Evolutionary conservation across 257 asterid genomes (phyloP).

Genomic region (Scutellaria galericulata): DNA sequence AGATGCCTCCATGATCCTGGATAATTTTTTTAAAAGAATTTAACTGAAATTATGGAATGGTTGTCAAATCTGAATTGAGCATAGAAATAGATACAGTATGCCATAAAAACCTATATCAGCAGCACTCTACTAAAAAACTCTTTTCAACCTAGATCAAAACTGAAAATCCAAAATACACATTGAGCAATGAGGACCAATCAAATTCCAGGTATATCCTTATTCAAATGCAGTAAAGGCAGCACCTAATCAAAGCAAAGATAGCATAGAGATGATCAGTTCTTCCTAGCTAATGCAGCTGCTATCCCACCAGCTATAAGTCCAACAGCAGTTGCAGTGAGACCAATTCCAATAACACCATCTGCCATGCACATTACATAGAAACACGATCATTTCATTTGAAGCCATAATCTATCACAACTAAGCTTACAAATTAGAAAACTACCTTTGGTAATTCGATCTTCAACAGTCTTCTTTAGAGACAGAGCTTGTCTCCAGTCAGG

Average conservation of each 20-base stretch:
- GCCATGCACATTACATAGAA: slow-evolving; percentile 31
- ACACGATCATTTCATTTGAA: background rate
- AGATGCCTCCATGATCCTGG: too few species aligned
- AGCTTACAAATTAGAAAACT: background rate
- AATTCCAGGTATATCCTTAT: slow-evolving; percentile 18
- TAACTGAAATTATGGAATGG: background rate
- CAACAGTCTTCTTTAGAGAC: slow-evolving; percentile 61
- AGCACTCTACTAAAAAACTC: too few species aligned
- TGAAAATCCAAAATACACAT: background rate
- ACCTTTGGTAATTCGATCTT: slow-evolving; percentile 75
- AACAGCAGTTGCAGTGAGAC: slow-evolving; percentile 66
- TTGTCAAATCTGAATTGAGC: background rate
- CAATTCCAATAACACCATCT: slow-evolving; percentile 85
- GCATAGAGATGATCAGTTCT: slow-evolving; percentile 34
- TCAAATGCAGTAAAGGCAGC: slow-evolving; percentile 22
- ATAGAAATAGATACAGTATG: background rate
- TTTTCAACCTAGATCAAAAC: background rate
- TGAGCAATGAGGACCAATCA: background rate
- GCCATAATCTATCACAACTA: background rate
- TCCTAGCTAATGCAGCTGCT: slow-evolving; percentile 69
- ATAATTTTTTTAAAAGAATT: background rate
- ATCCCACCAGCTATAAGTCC: slow-evolving; percentile 71
- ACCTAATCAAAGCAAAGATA: slow-evolving; percentile 11
- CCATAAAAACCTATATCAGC: slow-evolving; percentile 18
- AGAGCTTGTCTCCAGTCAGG: slow-evolving; percentile 84